Percentiles rank a stretch among this genome's conserved stretches.
phyloP scores from a whole-genome alignment of 768 basidiomycete species.

The Lactarius hengduanensis region DNA sequence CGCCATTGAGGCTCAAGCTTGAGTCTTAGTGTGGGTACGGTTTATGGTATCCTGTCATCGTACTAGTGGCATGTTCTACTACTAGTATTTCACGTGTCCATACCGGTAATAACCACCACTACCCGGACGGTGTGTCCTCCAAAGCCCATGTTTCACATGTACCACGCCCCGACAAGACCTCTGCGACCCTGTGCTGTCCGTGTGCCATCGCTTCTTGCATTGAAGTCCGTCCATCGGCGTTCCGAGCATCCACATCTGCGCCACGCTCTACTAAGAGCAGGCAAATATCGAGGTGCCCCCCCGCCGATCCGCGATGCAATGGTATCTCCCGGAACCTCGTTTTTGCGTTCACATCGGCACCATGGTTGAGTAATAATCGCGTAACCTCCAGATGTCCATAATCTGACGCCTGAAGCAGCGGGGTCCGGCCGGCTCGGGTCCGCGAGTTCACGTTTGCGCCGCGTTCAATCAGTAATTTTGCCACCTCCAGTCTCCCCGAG shows the following conservation, averaged over 20 bases:
- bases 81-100: no score
- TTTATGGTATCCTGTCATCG: no score
- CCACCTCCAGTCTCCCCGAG: neutral
- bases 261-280: neutral
- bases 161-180: neutral
- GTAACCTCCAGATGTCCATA: neutral
- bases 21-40: no score
- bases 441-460: neutral
- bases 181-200: neutral
- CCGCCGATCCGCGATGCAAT: neutral
- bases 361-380: neutral
- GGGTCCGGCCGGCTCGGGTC: neutral
- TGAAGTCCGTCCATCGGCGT: neutral
- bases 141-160: no score
- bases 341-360: neutral
- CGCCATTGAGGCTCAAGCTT: no score
- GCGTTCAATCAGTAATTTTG: neutral
- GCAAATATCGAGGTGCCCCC: neutral
- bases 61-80: no score
- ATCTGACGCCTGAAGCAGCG: neutral
- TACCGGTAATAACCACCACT: no score
- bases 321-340: neutral
- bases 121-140: no score
- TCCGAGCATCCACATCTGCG: neutral
- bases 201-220: neutral